Evolutionary conservation across 2,329 filamentous ascomycete genomes (phyloP).

Genomic region (Escovopsis weberi): DNA sequence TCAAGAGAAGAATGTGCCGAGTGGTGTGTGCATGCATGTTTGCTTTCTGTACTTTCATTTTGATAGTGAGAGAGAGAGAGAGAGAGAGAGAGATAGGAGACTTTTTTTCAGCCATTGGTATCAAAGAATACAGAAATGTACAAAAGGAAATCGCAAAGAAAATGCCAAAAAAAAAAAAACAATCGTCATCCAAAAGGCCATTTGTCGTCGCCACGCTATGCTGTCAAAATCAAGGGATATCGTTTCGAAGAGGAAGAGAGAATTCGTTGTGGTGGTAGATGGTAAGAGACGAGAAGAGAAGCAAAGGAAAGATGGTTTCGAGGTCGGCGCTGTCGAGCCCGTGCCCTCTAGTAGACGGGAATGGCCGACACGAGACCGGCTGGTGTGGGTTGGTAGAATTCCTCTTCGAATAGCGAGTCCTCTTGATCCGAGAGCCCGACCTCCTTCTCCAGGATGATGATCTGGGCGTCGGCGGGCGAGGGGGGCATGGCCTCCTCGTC

Average conservation of each 20-base stretch:
- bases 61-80: too few relatives aligned
- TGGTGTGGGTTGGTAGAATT: constrained; percentile 38
- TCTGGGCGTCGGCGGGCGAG: constrained; percentile 43
- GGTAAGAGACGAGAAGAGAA: background rate
- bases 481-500: constrained; percentile 67
- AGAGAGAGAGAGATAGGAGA: too few relatives aligned
- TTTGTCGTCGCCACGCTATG: constrained; percentile 4
- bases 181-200: constrained; percentile 1
- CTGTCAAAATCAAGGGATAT: constrained; percentile 1
- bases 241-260: constrained; percentile 5
- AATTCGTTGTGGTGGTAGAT: constrained; percentile 1
- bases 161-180: background rate
- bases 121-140: too few relatives aligned
- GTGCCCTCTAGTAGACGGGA: constrained; percentile 35
- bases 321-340: background rate
- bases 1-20: too few relatives aligned
- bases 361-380: constrained; percentile 38
- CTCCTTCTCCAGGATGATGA: constrained; percentile 48
- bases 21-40: too few relatives aligned
- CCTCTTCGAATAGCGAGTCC: constrained; percentile 34
- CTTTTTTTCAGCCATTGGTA: too few relatives aligned
- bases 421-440: constrained; percentile 26
- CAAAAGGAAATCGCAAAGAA: background rate
- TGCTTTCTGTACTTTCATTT: too few relatives aligned
- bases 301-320: background rate